Evolutionary conservation across 2,329 filamentous ascomycete genomes (phyloP).

Genomic region (Penicillium thymicola): DNA sequence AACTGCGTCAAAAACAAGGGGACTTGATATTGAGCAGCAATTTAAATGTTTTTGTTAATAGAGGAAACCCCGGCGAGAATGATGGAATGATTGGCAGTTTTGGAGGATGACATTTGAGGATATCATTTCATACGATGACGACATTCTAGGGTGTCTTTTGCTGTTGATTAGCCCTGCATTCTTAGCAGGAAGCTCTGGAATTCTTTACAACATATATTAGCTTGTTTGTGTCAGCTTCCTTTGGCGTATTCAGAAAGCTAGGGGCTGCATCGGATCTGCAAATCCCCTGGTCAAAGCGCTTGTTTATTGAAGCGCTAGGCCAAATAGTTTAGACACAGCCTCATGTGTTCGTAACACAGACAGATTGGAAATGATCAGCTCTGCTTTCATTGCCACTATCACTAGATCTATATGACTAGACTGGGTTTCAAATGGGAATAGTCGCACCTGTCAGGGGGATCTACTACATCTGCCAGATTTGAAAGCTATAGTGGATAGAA

Average conservation of each 20-base stretch:
- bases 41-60: neutral
- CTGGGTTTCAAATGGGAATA: neutral
- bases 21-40: neutral
- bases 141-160: neutral
- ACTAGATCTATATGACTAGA: neutral
- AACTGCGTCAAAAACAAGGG: neutral
- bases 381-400: neutral
- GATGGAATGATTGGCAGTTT: neutral
- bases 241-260: neutral
- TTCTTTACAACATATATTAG: neutral
- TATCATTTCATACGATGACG: neutral
- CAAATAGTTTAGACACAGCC: constrained; percentile 4
- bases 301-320: constrained; percentile 15
- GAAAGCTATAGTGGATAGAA: neutral
- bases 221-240: neutral
- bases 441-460: neutral
- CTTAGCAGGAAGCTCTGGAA: neutral
- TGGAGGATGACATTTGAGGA: neutral
- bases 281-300: constrained; percentile 11
- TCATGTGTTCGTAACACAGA: constrained; percentile 3
- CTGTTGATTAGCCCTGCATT: neutral
- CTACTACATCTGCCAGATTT: neutral
- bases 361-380: neutral
- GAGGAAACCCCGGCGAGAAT: neutral
- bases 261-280: constrained; percentile 11